phyloP scores from a whole-genome alignment of 1,139 yeast species.

The Williopsis jadinii region DNA sequence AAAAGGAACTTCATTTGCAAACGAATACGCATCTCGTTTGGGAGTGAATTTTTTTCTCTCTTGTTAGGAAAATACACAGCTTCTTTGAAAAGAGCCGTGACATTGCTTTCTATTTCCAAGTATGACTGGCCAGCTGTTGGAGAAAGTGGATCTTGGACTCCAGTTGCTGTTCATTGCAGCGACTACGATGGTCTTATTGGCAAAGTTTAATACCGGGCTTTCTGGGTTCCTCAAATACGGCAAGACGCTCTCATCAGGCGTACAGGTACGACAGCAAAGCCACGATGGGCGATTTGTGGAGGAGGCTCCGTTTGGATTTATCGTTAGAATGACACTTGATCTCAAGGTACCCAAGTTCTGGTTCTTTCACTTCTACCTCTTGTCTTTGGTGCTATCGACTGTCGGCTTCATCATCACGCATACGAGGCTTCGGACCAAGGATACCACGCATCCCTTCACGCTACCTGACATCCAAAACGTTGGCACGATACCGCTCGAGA shows the following conservation, averaged over 20 bases:
- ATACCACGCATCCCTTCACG: constrained; percentile 5
- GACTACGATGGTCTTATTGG: constrained; percentile 20
- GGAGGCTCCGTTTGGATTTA: constrained; percentile 2
- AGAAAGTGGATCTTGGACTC: constrained; percentile 1
- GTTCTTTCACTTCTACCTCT: constrained; percentile 38
- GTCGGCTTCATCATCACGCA: constrained; percentile 8
- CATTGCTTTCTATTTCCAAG: too few relatives aligned
- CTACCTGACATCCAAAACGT: neutral
- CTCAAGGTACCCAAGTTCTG: constrained; percentile 40
- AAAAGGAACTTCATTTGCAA: too few relatives aligned
- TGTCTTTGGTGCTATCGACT: constrained; percentile 20
- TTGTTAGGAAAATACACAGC: too few relatives aligned
- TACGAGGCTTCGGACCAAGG: constrained; percentile 4
- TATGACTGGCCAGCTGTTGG: too few relatives aligned
- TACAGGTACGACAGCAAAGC: neutral
- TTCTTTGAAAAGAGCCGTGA: too few relatives aligned
- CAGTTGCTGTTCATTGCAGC: constrained; percentile 11
- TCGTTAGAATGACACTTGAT: constrained; percentile 16
- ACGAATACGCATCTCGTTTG: too few relatives aligned
- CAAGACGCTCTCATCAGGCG: constrained; percentile 25
- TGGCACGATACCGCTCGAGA: constrained; percentile 16
- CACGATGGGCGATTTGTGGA: constrained; percentile 6
- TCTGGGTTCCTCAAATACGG: constrained; percentile 30
- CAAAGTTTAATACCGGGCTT: constrained; percentile 20
- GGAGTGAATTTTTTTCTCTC: too few relatives aligned